These are phyloP conservation scores for Penicillium hordei DNA, from an alignment of 2,329 filamentous ascomycete genomes.

Conservation along the genomic window DNA sequence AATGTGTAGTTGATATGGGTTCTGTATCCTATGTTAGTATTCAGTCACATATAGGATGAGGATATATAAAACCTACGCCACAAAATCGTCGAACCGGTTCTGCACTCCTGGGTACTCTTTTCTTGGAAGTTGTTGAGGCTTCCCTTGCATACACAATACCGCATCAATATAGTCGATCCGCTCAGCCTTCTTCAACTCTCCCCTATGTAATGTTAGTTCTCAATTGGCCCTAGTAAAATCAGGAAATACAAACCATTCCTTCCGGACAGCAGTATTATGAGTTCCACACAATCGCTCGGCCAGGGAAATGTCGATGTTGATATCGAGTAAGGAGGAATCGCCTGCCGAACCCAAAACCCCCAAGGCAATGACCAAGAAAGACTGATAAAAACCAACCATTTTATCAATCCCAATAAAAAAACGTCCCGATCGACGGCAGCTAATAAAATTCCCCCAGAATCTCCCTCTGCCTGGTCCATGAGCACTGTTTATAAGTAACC, in stretches of 20 bases:
- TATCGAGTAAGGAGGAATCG: neutral
- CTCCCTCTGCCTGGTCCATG: neutral
- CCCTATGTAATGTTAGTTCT: constrained; percentile 14
- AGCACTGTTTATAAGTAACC: neutral
- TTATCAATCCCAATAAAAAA: neutral
- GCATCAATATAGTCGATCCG: constrained; percentile 29
- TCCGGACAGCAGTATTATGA: constrained; percentile 1
- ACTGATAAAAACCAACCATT: constrained; percentile 7
- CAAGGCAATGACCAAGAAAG: neutral
- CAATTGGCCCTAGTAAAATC: neutral
- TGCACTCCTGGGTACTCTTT: constrained; percentile 25
- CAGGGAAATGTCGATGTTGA: neutral
- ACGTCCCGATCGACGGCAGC: neutral
- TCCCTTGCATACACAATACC: constrained; percentile 23
- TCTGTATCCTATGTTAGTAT: neutral
- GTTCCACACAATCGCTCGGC: neutral
- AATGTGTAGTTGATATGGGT: constrained; percentile 32
- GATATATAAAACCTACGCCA: constrained; percentile 21
- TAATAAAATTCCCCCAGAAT: neutral
- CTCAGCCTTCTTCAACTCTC: constrained; percentile 17
- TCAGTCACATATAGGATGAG: neutral
- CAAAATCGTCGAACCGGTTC: constrained; percentile 31
- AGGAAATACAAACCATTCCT: constrained; percentile 16
- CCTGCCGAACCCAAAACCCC: neutral
- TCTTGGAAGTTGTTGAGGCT: constrained; percentile 20